These are phyloP conservation scores for Galerina marginata DNA, from an alignment of 768 basidiomycete genomes.

Conservation along the genomic window DNA sequence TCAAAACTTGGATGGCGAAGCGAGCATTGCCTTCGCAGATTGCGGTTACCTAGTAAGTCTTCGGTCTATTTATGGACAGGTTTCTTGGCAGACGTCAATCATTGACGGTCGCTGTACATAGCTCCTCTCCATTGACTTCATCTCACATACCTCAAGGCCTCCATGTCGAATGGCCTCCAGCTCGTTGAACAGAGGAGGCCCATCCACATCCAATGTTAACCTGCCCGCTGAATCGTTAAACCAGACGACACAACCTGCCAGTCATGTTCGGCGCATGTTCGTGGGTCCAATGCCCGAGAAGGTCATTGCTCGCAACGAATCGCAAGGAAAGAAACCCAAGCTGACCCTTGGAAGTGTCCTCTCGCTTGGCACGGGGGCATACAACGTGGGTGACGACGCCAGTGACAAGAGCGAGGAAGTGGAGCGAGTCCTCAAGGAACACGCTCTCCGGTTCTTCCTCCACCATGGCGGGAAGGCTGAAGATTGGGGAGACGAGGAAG, in stretches of 20 bases:
- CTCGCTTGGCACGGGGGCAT: slow-evolving; percentile 23
- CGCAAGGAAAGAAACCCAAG: slow-evolving; percentile 34
- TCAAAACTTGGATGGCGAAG: too few relatives aligned
- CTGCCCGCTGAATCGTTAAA: neutral
- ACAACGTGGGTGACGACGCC: slow-evolving; percentile 28
- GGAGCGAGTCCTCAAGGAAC: slow-evolving; percentile 56
- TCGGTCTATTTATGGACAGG: too few relatives aligned
- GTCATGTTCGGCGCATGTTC: slow-evolving; percentile 56
- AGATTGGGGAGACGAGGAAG: slow-evolving; percentile 68
- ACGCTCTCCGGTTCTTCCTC: slow-evolving; percentile 70
- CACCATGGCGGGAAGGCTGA: slow-evolving; percentile 66
- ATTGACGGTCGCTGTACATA: too few relatives aligned
- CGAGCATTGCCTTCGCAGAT: too few relatives aligned
- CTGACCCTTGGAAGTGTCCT: slow-evolving; percentile 28
- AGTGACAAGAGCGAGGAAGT: slow-evolving; percentile 42
- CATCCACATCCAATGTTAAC: neutral
- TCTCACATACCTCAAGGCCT: neutral
- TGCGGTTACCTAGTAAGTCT: too few relatives aligned
- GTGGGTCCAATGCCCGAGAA: slow-evolving; percentile 80
- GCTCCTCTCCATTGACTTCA: too few relatives aligned
- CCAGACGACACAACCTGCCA: neutral
- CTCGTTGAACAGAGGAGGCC: neutral
- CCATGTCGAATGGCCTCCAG: slow-evolving; percentile 12
- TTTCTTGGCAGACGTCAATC: too few relatives aligned
- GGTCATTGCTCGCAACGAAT: slow-evolving; percentile 48